phyloP scores from a whole-genome alignment of 208 protist species.

The Naegleria lovaniensis region DNA sequence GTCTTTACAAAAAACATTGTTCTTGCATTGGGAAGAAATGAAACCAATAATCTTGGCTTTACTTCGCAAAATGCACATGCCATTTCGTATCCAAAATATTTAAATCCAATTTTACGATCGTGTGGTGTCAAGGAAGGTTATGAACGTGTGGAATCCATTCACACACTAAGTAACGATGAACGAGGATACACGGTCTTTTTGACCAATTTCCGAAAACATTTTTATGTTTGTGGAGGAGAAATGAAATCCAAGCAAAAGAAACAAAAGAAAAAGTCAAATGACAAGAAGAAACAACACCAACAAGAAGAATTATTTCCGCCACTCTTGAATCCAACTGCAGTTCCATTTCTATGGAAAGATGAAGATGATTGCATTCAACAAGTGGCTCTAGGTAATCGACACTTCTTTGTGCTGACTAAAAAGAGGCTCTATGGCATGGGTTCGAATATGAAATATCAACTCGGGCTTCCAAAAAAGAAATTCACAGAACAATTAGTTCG shows the following conservation, averaged over 20 bases:
- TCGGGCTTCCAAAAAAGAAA: background rate
- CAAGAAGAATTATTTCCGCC: background rate
- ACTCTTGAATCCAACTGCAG: background rate
- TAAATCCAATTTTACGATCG: background rate
- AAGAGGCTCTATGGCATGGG: background rate
- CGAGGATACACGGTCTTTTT: background rate
- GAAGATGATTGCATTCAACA: background rate
- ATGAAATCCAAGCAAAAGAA: background rate
- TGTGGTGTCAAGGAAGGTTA: background rate
- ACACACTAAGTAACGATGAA: background rate
- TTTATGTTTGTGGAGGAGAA: background rate
- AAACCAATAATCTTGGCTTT: background rate
- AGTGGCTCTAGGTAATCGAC: background rate
- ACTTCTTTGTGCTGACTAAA: background rate
- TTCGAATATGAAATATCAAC: background rate
- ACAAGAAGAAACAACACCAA: background rate
- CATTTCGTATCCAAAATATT: background rate
- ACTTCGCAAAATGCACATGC: background rate
- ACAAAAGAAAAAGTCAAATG: background rate
- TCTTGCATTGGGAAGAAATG: background rate
- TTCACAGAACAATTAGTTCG: background rate
- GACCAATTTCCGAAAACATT: background rate
- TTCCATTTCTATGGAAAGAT: background rate
- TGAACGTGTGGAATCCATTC: background rate
- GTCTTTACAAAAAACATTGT: background rate